Conservation (phyloP, 2,329 filamentous ascomycete genomes). For the Aspergillus sergii region DNA sequence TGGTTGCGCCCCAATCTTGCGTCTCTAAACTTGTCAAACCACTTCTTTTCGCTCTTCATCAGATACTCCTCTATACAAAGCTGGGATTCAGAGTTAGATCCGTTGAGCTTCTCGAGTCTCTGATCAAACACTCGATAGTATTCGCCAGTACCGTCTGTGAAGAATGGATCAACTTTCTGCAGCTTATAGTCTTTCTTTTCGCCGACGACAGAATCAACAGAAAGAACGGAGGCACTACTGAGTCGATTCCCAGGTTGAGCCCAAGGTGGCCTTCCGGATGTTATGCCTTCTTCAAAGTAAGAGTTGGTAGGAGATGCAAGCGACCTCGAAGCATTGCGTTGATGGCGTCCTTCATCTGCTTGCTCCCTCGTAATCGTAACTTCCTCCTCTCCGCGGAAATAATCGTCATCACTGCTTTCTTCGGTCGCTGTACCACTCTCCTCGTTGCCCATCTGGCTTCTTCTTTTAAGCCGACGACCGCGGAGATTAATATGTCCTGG, state of each 20-base stretch:
- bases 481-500: slow-evolving; percentile 40
- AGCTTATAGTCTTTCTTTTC: slow-evolving; percentile 64
- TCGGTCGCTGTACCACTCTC: slow-evolving; percentile 35
- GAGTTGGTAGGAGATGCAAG: slow-evolving; percentile 31
- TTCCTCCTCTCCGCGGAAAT: slow-evolving; percentile 42
- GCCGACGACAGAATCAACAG: slow-evolving; percentile 60
- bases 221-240: slow-evolving; percentile 52
- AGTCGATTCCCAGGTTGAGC: slow-evolving; percentile 36
- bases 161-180: slow-evolving; percentile 68
- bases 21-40: slow-evolving; percentile 63
- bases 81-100: slow-evolving; percentile 59
- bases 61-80: slow-evolving; percentile 69
- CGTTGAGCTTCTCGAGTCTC: slow-evolving; percentile 58
- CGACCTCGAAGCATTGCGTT: slow-evolving; percentile 20
- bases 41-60: slow-evolving; percentile 67
- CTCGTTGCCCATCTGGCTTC: slow-evolving; percentile 30
- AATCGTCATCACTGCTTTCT: slow-evolving; percentile 42
- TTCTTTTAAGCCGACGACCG: slow-evolving; percentile 30
- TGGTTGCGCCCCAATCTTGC: slow-evolving; percentile 59
- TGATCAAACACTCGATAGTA: slow-evolving; percentile 63
- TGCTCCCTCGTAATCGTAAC: slow-evolving; percentile 40
- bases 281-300: slow-evolving; percentile 36
- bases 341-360: slow-evolving; percentile 32
- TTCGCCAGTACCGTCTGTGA: slow-evolving; percentile 65
- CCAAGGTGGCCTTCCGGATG: slow-evolving; percentile 28